phyloP scores from a whole-genome alignment of 2,329 filamentous ascomycete genomes.

The Cordyceps cateniannulata region DNA sequence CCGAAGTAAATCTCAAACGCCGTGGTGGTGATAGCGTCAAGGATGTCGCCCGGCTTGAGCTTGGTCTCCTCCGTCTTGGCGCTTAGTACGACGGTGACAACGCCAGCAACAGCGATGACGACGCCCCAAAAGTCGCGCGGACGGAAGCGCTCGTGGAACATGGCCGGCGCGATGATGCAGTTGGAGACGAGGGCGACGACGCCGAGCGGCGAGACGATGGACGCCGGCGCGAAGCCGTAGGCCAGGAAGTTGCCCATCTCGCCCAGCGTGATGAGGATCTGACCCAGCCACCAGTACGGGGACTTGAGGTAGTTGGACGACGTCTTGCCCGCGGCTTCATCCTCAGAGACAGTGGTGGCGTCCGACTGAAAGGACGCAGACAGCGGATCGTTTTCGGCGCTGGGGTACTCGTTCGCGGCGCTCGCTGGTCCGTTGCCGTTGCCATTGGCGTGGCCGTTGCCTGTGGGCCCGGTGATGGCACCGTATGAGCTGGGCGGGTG shows the following conservation, averaged over 20 bases:
- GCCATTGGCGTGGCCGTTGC: conserved; percentile 13
- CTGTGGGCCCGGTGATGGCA: conserved; percentile 19
- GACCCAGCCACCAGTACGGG: conserved; percentile 94
- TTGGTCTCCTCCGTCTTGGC: conserved; percentile 86
- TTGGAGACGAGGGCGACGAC: conserved; percentile 97
- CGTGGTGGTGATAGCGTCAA: conserved; percentile 77
- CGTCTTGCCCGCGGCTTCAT: conserved; percentile 28
- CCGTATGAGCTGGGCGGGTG: conserved; percentile 27
- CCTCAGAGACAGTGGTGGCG: conserved; percentile 18
- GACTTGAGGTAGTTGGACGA: conserved; percentile 76
- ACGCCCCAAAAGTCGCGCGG: conserved; percentile 82
- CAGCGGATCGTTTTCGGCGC: conserved; percentile 45
- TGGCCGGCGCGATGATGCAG: conserved; percentile 88
- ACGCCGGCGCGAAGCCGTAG: conserved; percentile 95
- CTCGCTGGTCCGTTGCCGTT: conserved; percentile 20
- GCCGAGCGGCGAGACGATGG: conserved; percentile 91
- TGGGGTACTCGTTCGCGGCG: conserved; percentile 26
- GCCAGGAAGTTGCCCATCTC: conserved; percentile 96
- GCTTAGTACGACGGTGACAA: conserved; percentile 87
- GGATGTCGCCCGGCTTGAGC: conserved; percentile 83
- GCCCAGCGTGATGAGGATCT: conserved; percentile 85
- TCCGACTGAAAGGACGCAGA: conserved; percentile 42
- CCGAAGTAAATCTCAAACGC: conserved; percentile 88
- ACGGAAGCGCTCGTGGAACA: conserved; percentile 88
- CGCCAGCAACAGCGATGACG: conserved; percentile 76